Evolutionary conservation across 768 basidiomycete genomes (phyloP).

Genomic region (Boletus fagicola): DNA sequence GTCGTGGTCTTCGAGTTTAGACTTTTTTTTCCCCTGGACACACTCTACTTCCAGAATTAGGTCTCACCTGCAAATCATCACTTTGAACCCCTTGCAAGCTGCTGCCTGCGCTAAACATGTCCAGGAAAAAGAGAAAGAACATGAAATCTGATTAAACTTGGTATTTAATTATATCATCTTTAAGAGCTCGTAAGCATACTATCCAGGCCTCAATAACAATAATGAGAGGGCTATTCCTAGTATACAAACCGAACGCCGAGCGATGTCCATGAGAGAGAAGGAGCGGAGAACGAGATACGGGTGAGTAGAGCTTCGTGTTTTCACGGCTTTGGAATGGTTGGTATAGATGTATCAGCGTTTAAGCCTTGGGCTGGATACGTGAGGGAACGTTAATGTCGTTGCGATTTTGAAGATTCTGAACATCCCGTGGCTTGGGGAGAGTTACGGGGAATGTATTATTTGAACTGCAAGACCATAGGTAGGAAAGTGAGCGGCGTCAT

Average conservation of each 20-base stretch:
- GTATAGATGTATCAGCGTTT: neutral
- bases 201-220: neutral
- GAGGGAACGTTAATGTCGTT: constrained; percentile 3
- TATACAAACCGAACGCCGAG: constrained; percentile 6
- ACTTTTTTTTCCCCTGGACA: neutral
- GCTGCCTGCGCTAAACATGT: too few species aligned
- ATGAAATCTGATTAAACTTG: constrained; percentile 1
- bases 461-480: neutral
- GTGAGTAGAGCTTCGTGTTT: neutral
- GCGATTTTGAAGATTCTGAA: neutral
- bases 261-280: constrained; percentile 7
- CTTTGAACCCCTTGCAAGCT: neutral
- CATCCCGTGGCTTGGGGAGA: neutral
- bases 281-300: neutral
- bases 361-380: constrained; percentile 1
- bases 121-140: neutral
- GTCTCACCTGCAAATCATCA: neutral
- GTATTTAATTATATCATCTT: constrained; percentile 2
- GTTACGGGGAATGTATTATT: neutral
- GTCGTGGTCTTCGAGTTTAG: neutral
- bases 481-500: neutral
- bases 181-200: constrained; percentile 6
- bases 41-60: neutral
- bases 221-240: neutral
- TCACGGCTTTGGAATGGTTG: neutral